Base-by-base conservation (phyloP, 1,139 yeast species). In the Taphrina betulina region DNA sequence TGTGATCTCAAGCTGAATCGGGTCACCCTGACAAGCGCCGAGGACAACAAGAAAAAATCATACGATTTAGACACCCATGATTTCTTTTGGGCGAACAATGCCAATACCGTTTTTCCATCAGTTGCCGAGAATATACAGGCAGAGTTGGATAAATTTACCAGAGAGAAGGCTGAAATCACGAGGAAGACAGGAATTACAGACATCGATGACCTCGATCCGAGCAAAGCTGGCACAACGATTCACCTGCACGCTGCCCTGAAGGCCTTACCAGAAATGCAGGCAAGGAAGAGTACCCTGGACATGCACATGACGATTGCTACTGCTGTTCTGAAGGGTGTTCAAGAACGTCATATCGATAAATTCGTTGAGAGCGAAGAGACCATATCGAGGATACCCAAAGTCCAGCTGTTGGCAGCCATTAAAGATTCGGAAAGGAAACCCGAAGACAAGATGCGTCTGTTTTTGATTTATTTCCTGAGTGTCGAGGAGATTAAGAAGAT, bases 231-330 rank as follows among this genome's bases (percentile, higher is more conserved):
- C 38, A 72, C 78, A 57, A 78, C 79, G 38, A 87, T 84, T 62
- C 88, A 95, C 3, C 75, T 83, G 55, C 84, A 85, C 66, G 83
- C 88, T 51, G 96, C 96, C 3, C 90, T 92, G 40, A 90, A 89
- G 57, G 90, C 90, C 31, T 76, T 92, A 58, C 98, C 98, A 1
- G 95, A 88, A 69, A 75, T 92, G 61, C 88, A 97, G 0, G 88
- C 90, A 7, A 79, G 95, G 63, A 92, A 92, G 69, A 78, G 82
- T 54, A 82, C 90, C 20, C 82, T 92, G 64, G 99, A 92, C 70
- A 86, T 87, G 84, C 99, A 92, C 72, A 92, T 92, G 96, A 90
- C 89, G 66, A 90, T 92, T 42, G 81, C 95, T 62, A 88, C 96
- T 4, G 80, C 92, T 7, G 74, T 92, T 58, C 77, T 94, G 60